Conservation (phyloP, 768 basidiomycete genomes). For the Lentinula raphanica region DNA sequence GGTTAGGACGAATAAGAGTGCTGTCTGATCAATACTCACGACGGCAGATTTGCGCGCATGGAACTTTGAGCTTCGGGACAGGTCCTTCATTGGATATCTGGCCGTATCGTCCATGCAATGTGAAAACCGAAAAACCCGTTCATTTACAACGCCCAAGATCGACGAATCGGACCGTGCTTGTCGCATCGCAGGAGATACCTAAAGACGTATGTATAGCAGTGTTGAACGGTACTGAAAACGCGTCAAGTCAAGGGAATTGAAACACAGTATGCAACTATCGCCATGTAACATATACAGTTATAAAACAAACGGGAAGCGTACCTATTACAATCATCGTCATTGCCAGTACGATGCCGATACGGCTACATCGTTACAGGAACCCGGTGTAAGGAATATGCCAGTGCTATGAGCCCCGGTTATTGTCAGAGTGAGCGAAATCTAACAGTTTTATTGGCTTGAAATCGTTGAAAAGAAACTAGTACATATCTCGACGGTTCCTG, state of each 20-base stretch:
- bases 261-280: not conserved
- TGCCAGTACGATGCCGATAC: not conserved
- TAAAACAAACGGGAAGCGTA: not conserved
- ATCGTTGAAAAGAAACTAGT: no score
- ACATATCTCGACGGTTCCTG: no score
- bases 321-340: not conserved
- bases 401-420: no score
- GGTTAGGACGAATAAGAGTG: no score
- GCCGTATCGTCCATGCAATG: not conserved
- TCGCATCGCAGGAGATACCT: not conserved
- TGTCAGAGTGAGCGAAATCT: no score
- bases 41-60: not conserved
- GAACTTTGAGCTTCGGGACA: not conserved
- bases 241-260: not conserved
- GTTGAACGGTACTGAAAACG: not conserved
- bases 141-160: not conserved
- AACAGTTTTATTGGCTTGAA: no score
- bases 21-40: no score
- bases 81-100: not conserved
- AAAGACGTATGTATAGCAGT: not conserved
- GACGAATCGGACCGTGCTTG: not conserved
- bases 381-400: not conserved
- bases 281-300: not conserved
- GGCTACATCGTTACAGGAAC: not conserved
- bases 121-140: constrained; percentile 1